Evolutionary conservation across 441 rosid genomes (phyloP).

Genomic region (Arabidopsis hybrid): DNA sequence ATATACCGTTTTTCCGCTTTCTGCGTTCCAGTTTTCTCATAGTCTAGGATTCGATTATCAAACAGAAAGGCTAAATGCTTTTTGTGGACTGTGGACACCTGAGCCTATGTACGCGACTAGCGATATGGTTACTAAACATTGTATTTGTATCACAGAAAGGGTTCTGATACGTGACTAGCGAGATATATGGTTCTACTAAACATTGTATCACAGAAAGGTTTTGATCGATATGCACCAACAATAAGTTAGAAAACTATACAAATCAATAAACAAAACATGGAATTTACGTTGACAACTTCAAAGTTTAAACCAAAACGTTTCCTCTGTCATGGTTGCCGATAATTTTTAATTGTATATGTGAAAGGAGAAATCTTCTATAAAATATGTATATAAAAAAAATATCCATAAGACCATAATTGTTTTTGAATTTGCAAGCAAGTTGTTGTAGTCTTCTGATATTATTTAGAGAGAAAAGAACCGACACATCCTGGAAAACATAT

Average conservation of each 20-base stretch:
- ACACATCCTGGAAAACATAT: slow-evolving; percentile 3
- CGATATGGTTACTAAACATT: too few relatives aligned
- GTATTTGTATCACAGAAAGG: too few relatives aligned
- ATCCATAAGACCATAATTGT: background rate
- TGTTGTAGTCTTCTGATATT: slow-evolving; percentile 1
- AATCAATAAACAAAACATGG: slow-evolving; percentile 10
- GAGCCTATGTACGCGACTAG: background rate
- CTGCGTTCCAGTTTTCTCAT: too few relatives aligned
- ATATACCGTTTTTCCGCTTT: too few relatives aligned
- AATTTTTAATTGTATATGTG: background rate
- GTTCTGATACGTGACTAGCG: too few relatives aligned
- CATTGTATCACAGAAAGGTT: background rate
- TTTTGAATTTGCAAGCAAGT: slow-evolving; percentile 1
- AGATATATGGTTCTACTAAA: background rate
- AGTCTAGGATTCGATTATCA: background rate
- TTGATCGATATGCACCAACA: background rate
- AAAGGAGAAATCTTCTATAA: background rate
- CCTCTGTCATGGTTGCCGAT: slow-evolving; percentile 29
- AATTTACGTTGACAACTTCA: slow-evolving; percentile 34
- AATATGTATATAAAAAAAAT: slow-evolving; percentile 3
- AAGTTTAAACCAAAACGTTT: slow-evolving; percentile 33
- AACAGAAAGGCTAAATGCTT: background rate
- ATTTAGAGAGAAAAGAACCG: slow-evolving; percentile 1
- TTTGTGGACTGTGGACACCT: background rate
- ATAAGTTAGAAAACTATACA: slow-evolving; percentile 14